Evolutionary conservation across 306 rosid genomes (phyloP).

Genomic region (Quercus glauca): DNA sequence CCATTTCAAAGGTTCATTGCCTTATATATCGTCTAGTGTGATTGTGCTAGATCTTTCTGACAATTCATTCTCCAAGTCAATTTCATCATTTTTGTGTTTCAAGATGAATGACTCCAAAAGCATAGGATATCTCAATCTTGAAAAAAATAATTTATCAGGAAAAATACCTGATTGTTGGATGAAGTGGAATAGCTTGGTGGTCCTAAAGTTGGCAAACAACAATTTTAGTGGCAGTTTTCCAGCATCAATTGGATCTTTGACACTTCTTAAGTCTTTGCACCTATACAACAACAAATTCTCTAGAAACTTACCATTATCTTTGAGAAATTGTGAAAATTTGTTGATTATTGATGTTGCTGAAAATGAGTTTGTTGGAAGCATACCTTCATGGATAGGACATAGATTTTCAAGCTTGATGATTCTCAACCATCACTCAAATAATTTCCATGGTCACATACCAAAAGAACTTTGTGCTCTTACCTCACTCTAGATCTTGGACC

Average conservation of each 20-base stretch:
- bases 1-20: neutral
- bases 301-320: too few species aligned
- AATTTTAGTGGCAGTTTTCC: slow-evolving; percentile 26
- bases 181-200: neutral
- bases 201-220: slow-evolving; percentile 4
- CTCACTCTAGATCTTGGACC: slow-evolving; percentile 7
- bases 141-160: slow-evolving; percentile 2
- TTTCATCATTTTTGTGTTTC: neutral
- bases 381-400: too few species aligned
- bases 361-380: too few species aligned
- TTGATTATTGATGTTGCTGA: too few species aligned
- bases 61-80: neutral
- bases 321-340: too few species aligned
- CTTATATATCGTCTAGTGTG: neutral
- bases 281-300: slow-evolving; percentile 13
- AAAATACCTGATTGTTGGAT: slow-evolving; percentile 15
- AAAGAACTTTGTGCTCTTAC: slow-evolving; percentile 4
- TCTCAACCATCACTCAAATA: slow-evolving; percentile 17
- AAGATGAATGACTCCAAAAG: neutral
- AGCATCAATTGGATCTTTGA: slow-evolving; percentile 20
- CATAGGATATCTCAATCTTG: neutral
- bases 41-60: neutral
- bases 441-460: neutral
- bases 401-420: neutral
- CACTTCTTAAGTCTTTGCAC: neutral